phyloP scores from a whole-genome alignment of 805 yeast species.

The Candida bentonensis region DNA sequence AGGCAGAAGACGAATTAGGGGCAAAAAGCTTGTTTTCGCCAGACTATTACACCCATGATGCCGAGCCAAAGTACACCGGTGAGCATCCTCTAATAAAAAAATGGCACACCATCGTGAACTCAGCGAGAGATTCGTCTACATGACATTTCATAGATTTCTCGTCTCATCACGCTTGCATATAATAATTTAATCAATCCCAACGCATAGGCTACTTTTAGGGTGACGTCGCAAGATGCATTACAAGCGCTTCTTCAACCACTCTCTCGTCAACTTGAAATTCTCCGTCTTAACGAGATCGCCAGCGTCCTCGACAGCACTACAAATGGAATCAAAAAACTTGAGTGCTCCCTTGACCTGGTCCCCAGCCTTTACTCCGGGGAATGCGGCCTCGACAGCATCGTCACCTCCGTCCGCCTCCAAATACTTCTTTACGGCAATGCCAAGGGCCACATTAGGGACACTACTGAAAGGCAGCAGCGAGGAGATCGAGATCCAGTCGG shows the following conservation, averaged over 20 bases:
- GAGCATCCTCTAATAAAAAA: conserved; percentile 28
- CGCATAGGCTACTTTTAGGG: no score
- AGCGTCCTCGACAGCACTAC: no score
- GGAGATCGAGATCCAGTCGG: not conserved
- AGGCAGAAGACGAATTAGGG: conserved; percentile 33
- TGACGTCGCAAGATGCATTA: no score
- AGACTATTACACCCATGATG: conserved; percentile 35
- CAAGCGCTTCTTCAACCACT: no score
- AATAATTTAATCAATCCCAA: no score
- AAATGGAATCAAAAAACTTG: no score
- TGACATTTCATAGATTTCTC: no score
- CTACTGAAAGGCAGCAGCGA: not conserved
- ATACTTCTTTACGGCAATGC: not conserved
- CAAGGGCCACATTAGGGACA: not conserved
- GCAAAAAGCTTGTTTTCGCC: conserved; percentile 44
- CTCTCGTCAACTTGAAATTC: no score
- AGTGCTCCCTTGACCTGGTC: not conserved
- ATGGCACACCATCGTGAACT: conserved; percentile 31
- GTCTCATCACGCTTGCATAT: no score
- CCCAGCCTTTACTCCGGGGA: not conserved
- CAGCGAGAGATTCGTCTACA: no score
- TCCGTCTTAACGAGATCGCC: no score
- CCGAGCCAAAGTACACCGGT: conserved; percentile 15
- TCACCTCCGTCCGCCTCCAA: not conserved
- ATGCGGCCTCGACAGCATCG: not conserved